These are phyloP conservation scores for Sporothrix inflata DNA, from an alignment of 2,329 filamentous ascomycete genomes.

Conservation along the genomic window DNA sequence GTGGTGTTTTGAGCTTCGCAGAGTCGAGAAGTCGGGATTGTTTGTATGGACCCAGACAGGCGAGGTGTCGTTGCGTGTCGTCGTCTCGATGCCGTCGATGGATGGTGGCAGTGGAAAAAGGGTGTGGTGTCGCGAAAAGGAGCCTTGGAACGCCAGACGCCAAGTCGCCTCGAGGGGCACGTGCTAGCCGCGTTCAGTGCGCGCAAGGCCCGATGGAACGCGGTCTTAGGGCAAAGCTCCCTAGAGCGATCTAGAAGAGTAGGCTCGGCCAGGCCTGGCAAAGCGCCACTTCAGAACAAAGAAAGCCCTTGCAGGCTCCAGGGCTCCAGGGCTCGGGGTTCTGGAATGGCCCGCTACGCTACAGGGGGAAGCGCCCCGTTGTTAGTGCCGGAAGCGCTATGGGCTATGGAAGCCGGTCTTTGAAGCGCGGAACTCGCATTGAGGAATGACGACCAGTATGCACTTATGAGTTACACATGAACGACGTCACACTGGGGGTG, in stretches of 20 bases:
- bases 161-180: neutral
- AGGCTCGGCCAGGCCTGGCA: neutral
- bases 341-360: neutral
- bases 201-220: neutral
- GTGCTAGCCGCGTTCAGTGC: conserved; percentile 19
- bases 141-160: neutral
- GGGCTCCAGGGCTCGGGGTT: neutral
- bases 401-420: neutral
- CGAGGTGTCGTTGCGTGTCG: neutral
- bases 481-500: neutral
- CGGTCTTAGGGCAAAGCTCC: neutral
- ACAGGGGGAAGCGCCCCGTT: neutral
- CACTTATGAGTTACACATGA: neutral
- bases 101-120: neutral
- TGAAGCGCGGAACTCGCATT: neutral
- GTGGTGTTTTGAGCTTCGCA: neutral
- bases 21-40: neutral
- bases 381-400: neutral
- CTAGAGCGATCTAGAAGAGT: neutral
- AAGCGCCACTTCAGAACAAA: neutral
- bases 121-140: neutral
- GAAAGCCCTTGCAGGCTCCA: neutral
- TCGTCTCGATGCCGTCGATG: neutral
- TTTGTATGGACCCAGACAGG: neutral
- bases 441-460: neutral